Base-by-base conservation (phyloP, 257 asterid species). In the Petunia secreta region DNA sequence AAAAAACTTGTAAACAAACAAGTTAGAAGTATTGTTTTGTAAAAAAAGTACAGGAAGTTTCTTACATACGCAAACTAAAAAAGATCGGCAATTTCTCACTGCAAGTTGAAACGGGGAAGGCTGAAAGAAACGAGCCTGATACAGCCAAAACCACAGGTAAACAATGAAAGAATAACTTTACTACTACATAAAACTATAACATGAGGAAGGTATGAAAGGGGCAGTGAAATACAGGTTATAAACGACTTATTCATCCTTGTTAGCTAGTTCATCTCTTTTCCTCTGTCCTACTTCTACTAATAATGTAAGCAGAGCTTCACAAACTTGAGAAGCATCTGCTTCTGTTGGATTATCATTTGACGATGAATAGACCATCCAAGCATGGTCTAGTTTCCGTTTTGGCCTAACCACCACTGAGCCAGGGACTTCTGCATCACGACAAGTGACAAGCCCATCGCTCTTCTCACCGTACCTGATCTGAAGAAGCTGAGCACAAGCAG, bases 301-400 rank as follows among this genome's bases (percentile, higher is more conserved):
- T 93, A 96, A 82, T 40, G 89, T 88, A 69, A 96, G 80, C 41
- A 96, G 97, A 63, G 99, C 98, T 84, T 95, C 98, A 74, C 98
- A 95, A 13, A 95, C 97, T 84, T 93, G 97, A 60, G 97, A 92
- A 71, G 99, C 98, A 85, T 91, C 87, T 0, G 98, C 92, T 80
- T 94, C 99, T 0, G 83, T 58, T 0, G 96, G 90, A 75, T 94
- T 93, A 79, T 94, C 97, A 11, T 88, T 88, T 75, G 89, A 36
- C 4, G 97, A 89, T 0, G 98, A 96, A 68, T 96, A 96, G 41
- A 92, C 99, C 99, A 96, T 96, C 99, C 99, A 96, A 8, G 98
- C 99, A 43, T 96, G 99, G 88, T 96, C 99, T 2, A 92, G 90
- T 84, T 92, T 96, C 11, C 98, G 92, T 71, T 82, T 87, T 2